These are phyloP conservation scores for Hymenoscyphus scutula DNA, from an alignment of 2,329 filamentous ascomycete genomes.

Conservation along the genomic window DNA sequence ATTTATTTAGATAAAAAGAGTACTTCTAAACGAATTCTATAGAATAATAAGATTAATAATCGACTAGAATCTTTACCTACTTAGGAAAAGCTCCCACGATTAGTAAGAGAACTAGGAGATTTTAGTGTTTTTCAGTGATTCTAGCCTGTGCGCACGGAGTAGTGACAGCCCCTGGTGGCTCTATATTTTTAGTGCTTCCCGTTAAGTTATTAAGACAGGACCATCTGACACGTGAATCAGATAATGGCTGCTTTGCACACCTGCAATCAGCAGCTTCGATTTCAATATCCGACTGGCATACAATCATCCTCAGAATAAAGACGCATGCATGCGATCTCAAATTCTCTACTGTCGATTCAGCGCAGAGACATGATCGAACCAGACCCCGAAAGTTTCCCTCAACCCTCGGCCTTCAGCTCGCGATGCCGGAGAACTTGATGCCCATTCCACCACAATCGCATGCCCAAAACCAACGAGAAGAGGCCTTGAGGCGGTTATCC, in stretches of 20 bases:
- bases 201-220: neutral
- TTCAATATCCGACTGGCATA: neutral
- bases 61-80: too few species aligned
- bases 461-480: slow-evolving; percentile 26
- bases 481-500: slow-evolving; percentile 29
- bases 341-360: neutral
- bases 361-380: slow-evolving; percentile 26
- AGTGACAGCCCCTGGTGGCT: too few species aligned
- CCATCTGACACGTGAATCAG: slow-evolving; percentile 6
- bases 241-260: slow-evolving; percentile 23
- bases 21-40: too few species aligned
- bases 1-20: too few species aligned
- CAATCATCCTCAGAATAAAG: neutral
- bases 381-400: slow-evolving; percentile 19
- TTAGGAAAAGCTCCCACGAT: too few species aligned
- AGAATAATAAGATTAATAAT: too few species aligned
- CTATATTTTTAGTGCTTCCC: too few species aligned
- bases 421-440: slow-evolving; percentile 31
- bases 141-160: too few species aligned
- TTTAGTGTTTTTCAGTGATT: too few species aligned
- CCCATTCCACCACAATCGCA: slow-evolving; percentile 24
- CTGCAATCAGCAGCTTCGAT: slow-evolving; percentile 9
- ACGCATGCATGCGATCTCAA: neutral
- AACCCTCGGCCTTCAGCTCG: slow-evolving; percentile 20
- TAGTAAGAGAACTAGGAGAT: too few species aligned